Evolutionary conservation across 2,329 filamentous ascomycete genomes (phyloP).

Genomic region (Blastomyces emzantsi): DNA sequence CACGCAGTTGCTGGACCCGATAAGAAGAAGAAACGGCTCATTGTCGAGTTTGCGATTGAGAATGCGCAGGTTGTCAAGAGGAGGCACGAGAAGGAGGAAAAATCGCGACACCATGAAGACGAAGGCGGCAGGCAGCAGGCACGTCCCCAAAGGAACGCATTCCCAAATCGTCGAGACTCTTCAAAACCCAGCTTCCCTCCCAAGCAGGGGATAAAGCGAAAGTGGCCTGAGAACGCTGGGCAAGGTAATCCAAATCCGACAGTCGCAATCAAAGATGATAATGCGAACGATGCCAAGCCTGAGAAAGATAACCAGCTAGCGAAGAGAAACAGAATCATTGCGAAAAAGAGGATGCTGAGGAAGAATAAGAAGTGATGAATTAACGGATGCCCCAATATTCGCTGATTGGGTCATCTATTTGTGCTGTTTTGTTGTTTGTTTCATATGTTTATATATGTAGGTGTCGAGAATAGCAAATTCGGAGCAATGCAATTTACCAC

Average conservation of each 20-base stretch:
- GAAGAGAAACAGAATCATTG: slow-evolving; percentile 68
- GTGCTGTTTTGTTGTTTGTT: neutral
- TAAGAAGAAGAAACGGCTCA: slow-evolving; percentile 62
- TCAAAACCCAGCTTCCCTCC: slow-evolving; percentile 9
- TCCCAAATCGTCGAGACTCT: slow-evolving; percentile 13
- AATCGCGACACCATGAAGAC: slow-evolving; percentile 33
- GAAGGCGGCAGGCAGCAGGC: slow-evolving; percentile 17
- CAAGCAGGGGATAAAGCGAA: slow-evolving; percentile 27
- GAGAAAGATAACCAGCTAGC: slow-evolving; percentile 47
- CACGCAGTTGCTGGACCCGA: slow-evolving; percentile 43
- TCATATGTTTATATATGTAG: neutral
- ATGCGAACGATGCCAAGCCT: slow-evolving; percentile 20
- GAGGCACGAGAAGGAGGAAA: slow-evolving; percentile 55
- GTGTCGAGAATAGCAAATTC: neutral
- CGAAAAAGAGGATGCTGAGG: slow-evolving; percentile 70
- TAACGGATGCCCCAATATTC: slow-evolving; percentile 14
- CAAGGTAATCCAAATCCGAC: neutral
- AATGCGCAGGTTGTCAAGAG: slow-evolving; percentile 92
- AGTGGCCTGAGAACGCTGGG: slow-evolving; percentile 20
- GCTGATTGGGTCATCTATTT: neutral
- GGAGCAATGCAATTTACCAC: neutral
- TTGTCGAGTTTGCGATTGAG: slow-evolving; percentile 97
- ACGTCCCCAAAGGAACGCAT: slow-evolving; percentile 15
- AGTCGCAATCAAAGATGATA: slow-evolving; percentile 14
- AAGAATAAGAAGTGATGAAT: slow-evolving; percentile 46